Base-by-base conservation (phyloP, 768 basidiomycete species). In the Xerocomus brunneocitrinus region DNA sequence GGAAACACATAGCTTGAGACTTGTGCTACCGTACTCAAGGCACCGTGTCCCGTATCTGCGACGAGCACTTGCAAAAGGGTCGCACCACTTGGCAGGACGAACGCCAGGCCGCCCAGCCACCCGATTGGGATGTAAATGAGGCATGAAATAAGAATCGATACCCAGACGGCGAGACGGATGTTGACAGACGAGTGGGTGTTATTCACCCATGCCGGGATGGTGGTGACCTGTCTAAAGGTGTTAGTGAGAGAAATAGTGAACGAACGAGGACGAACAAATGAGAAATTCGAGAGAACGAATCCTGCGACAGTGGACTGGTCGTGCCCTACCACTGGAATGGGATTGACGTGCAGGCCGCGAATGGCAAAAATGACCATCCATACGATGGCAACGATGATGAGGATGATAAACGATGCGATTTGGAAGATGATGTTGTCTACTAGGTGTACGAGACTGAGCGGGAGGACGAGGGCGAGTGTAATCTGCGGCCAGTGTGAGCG, bases 351-450 rank as follows among this genome's bases (percentile, higher is more conserved):
- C 24, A 65, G 53, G 27, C 63, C 63, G 6, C 2, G 53, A 13
- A 59, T 16, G 10, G 19, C 30, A 32, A 57, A 64, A 12, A 64
- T 38, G 34, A 52, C 43, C 22, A 65, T 56, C 63, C 63, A 64
- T 32, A 47, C 1, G 25, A 62, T 12, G 13, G 63, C 54, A 12
- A 62, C 56, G 50, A 56, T n/a, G 49, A 64, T 42, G 12, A 64
- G 63, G 19, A 47, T 2, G 22, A 65, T 47, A 32, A 65, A 65
- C 1, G 63, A 64, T 24, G 31, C 60, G 7, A 64, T 24, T 45
- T 64, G 63, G 16, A 64, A 64, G 10, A 65, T 57, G 45, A 64
- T 56, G 35, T 62, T 64, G 25, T 64, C 63, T 9, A 64, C 60
- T 8, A 64, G 56, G 6, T 55, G 63, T 27, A 62, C 52, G 38